Evolutionary conservation across 139 green algal species (phyloP), one percentile per base, ranked within the genome.

Genomic region (Micractinium conductrix): DNA sequence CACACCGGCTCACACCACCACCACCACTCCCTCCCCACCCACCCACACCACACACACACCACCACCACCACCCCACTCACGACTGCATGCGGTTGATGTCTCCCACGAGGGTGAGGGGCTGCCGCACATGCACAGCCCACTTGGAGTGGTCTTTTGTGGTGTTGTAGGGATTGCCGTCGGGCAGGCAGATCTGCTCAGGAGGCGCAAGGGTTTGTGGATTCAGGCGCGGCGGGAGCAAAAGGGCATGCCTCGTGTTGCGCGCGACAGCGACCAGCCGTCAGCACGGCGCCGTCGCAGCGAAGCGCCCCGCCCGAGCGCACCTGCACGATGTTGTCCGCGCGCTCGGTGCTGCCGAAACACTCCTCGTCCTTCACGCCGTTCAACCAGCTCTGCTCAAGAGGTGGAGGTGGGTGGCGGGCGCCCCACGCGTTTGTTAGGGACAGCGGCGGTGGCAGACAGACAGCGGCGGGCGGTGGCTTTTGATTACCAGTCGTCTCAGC

Each of bases 271-370:
- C 60, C 17, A 69, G 4, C 26, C 35, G 2, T 4, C 60, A 17
- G 24, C 26, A 38, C 60, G 37, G 48, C 48, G 12, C 48, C 10
- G 48, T 58, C 48, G 14, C 12, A 58, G 48, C 48, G 14, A 58
- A 58, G n/a, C 48, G 48, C 48, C 50, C 19, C 60, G 38, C 16
- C 30, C 73, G 30, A 21, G 1, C 73, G 0, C 33, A 44, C 74
- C 74, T 80, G 76, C 55, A 73, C 38, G 14, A 82, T 55, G 76
- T 82, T 82, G 76, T 82, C 58, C 53, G 43, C 68, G 26, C 40
- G 40, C 9, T 71, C 58, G 0, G 76, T 82, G 38, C 28, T 58
- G 6, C 76, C 76, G 43, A 82, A 82, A 2, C 58, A 22, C 26
- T 26, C 53, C 76, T 73, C 74, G 21, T 80, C 35, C 6, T 33